Conservation (phyloP, 441 rosid genomes). For the Jatropha podagrica region DNA sequence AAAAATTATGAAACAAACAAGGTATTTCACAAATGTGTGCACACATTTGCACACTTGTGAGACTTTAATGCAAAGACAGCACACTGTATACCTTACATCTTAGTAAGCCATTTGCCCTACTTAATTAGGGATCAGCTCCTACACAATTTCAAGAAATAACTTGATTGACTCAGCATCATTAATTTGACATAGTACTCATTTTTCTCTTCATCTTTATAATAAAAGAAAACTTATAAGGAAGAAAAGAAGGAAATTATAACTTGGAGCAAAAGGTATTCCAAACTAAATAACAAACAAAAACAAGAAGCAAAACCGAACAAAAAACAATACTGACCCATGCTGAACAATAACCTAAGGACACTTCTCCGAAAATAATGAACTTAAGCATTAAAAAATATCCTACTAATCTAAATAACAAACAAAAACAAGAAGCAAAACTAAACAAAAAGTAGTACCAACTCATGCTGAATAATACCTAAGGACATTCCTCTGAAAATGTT, state of each 20-base stretch:
- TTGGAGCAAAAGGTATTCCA: not conserved
- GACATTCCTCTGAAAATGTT: not conserved
- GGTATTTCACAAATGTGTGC: not conserved
- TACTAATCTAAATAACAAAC: not conserved
- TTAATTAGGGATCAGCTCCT: not conserved
- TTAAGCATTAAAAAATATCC: not conserved
- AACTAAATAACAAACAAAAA: not conserved
- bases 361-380: not conserved
- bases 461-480: not conserved
- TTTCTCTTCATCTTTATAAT: not conserved
- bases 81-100: not conserved
- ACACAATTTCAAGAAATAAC: not conserved
- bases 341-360: not conserved
- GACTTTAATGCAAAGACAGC: not conserved
- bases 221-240: not conserved
- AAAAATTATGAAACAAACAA: not conserved
- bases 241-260: not conserved
- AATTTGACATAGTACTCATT: not conserved
- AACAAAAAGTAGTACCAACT: not conserved
- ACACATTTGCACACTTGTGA: not conserved
- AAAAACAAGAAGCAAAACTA: not conserved
- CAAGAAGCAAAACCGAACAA: not conserved
- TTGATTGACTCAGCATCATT: not conserved
- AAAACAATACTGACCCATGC: not conserved
- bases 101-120: conserved; percentile 2